phyloP scores from a whole-genome alignment of 441 rosid genomes.

The Corymbia calophylla region DNA sequence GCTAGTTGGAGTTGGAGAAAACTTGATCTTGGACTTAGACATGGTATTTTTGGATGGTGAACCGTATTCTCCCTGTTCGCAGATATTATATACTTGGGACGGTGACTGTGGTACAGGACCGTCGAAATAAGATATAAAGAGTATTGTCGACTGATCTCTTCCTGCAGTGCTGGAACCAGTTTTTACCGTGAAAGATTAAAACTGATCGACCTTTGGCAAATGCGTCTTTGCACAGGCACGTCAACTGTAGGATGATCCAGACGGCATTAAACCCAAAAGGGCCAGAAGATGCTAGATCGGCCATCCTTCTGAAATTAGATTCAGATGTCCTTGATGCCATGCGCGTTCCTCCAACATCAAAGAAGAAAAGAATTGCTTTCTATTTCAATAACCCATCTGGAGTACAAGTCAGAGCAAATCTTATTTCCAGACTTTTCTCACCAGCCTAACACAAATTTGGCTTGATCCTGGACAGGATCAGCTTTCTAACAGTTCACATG shows the following conservation, averaged over 20 bases:
- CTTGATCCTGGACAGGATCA: not conserved
- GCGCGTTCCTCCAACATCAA: not conserved
- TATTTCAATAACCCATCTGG: not conserved
- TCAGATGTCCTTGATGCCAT: not conserved
- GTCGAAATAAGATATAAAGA: not conserved
- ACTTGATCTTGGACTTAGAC: not conserved
- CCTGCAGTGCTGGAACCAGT: not conserved
- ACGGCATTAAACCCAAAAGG: not conserved
- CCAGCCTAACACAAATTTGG: not conserved
- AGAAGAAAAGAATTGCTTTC: not conserved
- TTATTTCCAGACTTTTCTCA: not conserved
- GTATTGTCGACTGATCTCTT: not conserved
- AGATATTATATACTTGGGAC: not conserved
- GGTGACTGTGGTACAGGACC: not conserved
- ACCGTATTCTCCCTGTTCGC: not conserved
- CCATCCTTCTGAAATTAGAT: not conserved
- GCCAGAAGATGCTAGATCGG: not conserved
- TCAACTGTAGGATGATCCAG: not conserved
- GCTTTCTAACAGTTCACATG: not conserved
- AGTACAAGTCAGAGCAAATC: not conserved
- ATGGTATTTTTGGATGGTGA: not conserved
- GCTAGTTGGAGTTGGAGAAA: not conserved
- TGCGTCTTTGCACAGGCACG: not conserved
- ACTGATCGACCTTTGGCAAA: not conserved
- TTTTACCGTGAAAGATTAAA: not conserved